A percentile compares a stretch with the other conserved stretches of the same genome.
phyloP scores from a whole-genome alignment of 495 filamentous ascomycete species.

The Aspergillus indologenus region DNA sequence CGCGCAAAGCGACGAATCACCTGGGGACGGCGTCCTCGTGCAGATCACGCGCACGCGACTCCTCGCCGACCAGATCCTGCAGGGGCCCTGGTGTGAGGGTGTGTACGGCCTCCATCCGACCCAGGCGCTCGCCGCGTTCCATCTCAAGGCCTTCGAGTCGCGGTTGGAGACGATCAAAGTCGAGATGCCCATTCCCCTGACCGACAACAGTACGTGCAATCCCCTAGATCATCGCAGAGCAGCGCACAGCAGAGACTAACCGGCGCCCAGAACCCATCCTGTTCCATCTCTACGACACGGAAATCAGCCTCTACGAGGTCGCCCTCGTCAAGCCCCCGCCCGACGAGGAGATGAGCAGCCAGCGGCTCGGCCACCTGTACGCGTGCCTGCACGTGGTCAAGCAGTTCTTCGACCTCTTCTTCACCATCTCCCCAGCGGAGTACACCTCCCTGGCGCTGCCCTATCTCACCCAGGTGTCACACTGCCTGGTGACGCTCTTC shows the following conservation, averaged over 20 bases:
- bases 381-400: constrained; percentile 18
- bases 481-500: constrained; percentile 15
- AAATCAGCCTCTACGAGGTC: constrained; percentile 8
- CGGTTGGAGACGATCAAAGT: not conserved
- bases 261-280: not conserved
- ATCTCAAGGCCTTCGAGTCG: constrained; percentile 8
- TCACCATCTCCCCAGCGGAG: constrained; percentile 6
- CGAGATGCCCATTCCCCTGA: not conserved
- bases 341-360: constrained; percentile 3
- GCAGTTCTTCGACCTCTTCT: constrained; percentile 11
- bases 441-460: constrained; percentile 11
- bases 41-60: constrained; percentile 8
- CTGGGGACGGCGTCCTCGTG: constrained; percentile 4
- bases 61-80: constrained; percentile 2
- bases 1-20: not conserved
- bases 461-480: constrained; percentile 12
- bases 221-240: not conserved
- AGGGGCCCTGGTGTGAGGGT: not conserved
- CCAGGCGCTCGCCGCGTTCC: not conserved
- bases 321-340: constrained; percentile 4
- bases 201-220: constrained; percentile 12
- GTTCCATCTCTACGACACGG: constrained; percentile 7
- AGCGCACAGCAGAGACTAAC: not conserved
- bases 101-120: not conserved
- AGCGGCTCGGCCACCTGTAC: constrained; percentile 19